Evolutionary conservation across 805 yeast species (phyloP), one percentile per base, ranked within the genome.

Genomic region (Nakazawaea molendinolei): DNA sequence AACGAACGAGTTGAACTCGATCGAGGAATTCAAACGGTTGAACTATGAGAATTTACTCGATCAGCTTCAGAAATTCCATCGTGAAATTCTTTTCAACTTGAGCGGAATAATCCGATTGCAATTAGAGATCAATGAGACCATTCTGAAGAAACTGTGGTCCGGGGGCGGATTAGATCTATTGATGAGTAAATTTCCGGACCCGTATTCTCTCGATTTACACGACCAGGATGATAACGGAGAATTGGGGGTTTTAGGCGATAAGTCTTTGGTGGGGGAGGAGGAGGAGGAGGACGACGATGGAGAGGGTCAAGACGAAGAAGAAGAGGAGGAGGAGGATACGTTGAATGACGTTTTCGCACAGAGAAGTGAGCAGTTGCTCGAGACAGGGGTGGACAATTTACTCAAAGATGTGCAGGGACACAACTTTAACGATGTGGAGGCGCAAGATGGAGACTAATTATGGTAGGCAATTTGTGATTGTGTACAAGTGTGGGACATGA

Each of bases 141-240:
- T 86, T 16, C 94, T 95, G 0, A 67, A 76, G 39, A 86, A 86
- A 51, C 92, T 94, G 4, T 79, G 87, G 85, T 70, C 81, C 4
- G 95, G 94, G 10, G 92, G 90, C 19, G 95, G 95, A 0, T 59
- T 86, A 23, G 95, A 86, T 50, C 78, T 71, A 18, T 59, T 83
- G 36, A 60, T 83, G 17, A 63, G 74, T 2, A 63, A 69, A 23
- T 76, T 84, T 25, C 80, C 82, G 1, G 92, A 82, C 52, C 82
- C 83, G 1, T 76, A n/a, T n/a, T n/a, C n/a, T n/a, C n/a, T n/a
- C n/a, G n/a, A n/a, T n/a, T n/a, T 76, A 48, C 67, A 53, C 18
- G 62, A 57, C 14, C 56, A 52, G 9, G 44, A 36, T n/a, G 47
- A 12, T 9, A 8, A 4, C n/a, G 27, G 29, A 24, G 7, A 18